Evolutionary conservation across 495 filamentous ascomycete genomes (phyloP).

Genomic region (Durotheca rogersii): DNA sequence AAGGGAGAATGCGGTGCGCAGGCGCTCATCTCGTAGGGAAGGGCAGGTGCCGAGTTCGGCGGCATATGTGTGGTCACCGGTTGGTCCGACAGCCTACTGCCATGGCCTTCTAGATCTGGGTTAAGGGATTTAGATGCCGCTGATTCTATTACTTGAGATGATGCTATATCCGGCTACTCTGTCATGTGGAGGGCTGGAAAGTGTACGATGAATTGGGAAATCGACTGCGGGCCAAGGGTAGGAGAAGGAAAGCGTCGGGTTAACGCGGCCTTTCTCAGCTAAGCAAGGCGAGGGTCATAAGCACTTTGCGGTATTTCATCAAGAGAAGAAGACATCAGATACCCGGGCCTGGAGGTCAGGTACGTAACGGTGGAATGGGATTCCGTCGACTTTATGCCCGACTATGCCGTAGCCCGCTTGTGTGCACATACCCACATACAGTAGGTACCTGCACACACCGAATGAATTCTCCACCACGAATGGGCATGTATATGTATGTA

Average conservation of each 20-base stretch:
- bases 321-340: background rate
- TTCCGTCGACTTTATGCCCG: too few relatives aligned
- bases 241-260: constrained; percentile 20
- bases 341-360: too few relatives aligned
- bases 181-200: background rate
- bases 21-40: too few relatives aligned
- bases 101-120: too few relatives aligned
- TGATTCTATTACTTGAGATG: constrained; percentile 18
- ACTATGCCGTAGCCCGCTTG: too few relatives aligned
- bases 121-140: constrained; percentile 2
- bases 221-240: constrained; percentile 6
- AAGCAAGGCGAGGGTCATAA: constrained; percentile 5
- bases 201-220: constrained; percentile 6
- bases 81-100: too few relatives aligned
- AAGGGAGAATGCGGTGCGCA: too few relatives aligned
- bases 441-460: too few relatives aligned
- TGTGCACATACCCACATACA: too few relatives aligned
- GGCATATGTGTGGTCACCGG: too few relatives aligned
- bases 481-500: constrained; percentile 4
- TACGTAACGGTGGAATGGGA: too few relatives aligned
- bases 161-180: constrained; percentile 5
- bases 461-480: background rate
- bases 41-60: too few relatives aligned
- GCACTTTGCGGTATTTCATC: background rate
- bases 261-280: constrained; percentile 15